A percentile compares a stretch with the other conserved stretches of the same genome.
These are phyloP conservation scores for Straminergon stramineum DNA, from an alignment of 225 moss, liverwort and hornwort species.

Conservation along the genomic window DNA sequence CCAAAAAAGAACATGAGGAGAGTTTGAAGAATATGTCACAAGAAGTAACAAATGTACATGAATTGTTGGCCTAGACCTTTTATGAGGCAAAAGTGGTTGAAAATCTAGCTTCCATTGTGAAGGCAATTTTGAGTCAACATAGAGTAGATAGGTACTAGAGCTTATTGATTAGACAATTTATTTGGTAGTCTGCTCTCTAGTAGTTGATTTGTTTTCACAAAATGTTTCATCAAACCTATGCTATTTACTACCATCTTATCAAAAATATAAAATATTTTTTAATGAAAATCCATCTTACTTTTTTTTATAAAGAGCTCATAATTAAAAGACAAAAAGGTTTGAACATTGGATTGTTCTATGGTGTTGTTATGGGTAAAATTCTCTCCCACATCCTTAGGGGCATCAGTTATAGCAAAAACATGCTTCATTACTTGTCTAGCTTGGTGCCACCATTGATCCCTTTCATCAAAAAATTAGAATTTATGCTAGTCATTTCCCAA, in stretches of 20 bases:
- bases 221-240: background rate
- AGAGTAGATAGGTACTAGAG: too few species aligned
- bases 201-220: background rate
- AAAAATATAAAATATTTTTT: too few species aligned
- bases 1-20: too few species aligned
- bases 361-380: fast-evolving
- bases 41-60: background rate
- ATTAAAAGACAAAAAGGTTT: background rate
- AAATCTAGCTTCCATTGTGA: too few species aligned
- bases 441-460: background rate
- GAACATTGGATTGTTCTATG: too few species aligned
- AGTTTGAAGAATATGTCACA: too few species aligned
- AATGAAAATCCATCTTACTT: too few species aligned
- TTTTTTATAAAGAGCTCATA: too few species aligned
- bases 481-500: fast-evolving
- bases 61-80: background rate
- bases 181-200: too few species aligned
- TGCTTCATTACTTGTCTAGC: background rate
- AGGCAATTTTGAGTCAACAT: background rate
- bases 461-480: background rate
- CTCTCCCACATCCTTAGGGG: background rate
- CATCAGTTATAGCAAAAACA: background rate
- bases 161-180: too few species aligned
- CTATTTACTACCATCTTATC: too few species aligned
- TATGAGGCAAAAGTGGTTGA: too few species aligned